phyloP scores from a whole-genome alignment of 345 rosid genomes.

The Rhizophora mangle region DNA sequence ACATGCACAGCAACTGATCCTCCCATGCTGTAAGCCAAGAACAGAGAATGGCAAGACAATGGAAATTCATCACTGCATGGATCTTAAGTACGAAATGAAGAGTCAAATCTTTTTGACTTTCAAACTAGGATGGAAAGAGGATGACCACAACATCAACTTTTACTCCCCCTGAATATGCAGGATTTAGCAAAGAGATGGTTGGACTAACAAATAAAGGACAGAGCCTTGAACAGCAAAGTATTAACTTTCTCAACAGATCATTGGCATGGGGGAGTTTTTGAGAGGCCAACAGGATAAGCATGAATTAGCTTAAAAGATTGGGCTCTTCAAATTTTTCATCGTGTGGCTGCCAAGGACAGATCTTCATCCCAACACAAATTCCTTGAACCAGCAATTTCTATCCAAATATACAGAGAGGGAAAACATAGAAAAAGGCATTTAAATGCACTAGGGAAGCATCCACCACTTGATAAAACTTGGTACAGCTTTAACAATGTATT shows the following conservation, averaged over 20 bases:
- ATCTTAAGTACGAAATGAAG: neutral
- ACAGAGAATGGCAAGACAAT: neutral
- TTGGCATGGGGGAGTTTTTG: too few relatives aligned
- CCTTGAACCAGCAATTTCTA: neutral
- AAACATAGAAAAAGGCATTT: neutral
- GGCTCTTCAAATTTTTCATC: neutral
- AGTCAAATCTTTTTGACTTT: neutral
- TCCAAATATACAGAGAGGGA: neutral
- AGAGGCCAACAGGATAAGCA: too few relatives aligned
- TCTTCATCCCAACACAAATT: neutral
- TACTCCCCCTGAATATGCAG: neutral
- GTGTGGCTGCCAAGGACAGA: neutral
- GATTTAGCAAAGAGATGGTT: neutral
- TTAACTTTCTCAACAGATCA: neutral
- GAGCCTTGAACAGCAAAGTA: neutral
- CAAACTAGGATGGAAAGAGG: neutral
- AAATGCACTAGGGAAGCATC: neutral
- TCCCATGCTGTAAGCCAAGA: slow-evolving; percentile 70
- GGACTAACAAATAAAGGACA: neutral
- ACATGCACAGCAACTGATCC: slow-evolving; percentile 94
- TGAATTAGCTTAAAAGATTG: neutral
- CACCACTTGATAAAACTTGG: too few relatives aligned
- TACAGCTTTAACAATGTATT: too few relatives aligned
- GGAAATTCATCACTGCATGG: neutral
- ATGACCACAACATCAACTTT: neutral